Evolutionary conservation across 2,329 filamentous ascomycete species (phyloP).

Genomic region (Aspergillus hiratsukae): DNA sequence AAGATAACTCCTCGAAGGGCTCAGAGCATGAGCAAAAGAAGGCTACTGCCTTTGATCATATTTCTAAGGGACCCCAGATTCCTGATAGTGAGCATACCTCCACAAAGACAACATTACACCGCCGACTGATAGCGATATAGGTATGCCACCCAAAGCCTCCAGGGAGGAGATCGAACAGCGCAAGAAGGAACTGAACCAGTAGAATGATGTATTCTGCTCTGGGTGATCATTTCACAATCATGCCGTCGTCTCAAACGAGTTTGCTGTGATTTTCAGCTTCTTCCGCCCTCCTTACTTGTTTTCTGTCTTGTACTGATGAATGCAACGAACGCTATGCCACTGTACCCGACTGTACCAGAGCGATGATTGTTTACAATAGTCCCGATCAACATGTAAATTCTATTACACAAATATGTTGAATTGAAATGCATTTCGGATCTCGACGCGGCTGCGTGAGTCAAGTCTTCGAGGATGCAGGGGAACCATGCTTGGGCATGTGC

Average conservation of each 20-base stretch:
- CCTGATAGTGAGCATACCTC: constrained; percentile 30
- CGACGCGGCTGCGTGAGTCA: not conserved
- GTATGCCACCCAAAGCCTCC: constrained; percentile 41
- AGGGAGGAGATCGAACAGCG: constrained; percentile 66
- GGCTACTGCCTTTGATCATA: constrained; percentile 28
- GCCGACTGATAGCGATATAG: constrained; percentile 21
- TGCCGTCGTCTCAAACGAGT: not conserved
- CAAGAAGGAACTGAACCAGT: constrained; percentile 63
- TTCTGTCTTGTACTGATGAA: not conserved
- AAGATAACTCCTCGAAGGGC: constrained; percentile 14
- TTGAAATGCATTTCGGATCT: not conserved
- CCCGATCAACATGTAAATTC: not conserved
- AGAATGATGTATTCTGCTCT: constrained; percentile 3
- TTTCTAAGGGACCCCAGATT: constrained; percentile 45
- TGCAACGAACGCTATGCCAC: not conserved
- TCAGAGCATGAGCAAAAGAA: constrained; percentile 34
- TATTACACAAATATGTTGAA: not conserved
- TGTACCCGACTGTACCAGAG: not conserved
- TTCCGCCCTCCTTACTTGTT: not conserved
- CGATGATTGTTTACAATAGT: not conserved
- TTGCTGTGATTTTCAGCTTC: not conserved
- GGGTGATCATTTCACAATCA: not conserved
- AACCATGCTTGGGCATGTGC: not conserved
- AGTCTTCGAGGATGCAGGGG: not conserved
- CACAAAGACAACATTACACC: not conserved